Conservation (phyloP, 305 asterid genomes). For the Solanum aculeatissimum region DNA sequence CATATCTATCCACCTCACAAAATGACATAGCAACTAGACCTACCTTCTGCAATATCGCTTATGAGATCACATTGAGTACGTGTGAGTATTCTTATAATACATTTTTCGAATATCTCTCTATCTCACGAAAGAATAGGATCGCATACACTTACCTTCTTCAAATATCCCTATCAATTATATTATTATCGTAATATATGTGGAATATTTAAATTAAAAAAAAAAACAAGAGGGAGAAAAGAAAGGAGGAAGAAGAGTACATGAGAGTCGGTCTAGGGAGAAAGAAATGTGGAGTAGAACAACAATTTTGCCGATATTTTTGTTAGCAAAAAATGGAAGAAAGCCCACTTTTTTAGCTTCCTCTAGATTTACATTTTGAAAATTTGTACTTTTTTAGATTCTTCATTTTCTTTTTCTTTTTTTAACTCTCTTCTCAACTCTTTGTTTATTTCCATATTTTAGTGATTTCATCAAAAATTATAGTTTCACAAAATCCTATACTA, state of each 20-base stretch:
- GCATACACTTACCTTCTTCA: too few relatives aligned
- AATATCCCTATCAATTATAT: too few relatives aligned
- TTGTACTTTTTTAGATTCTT: background rate
- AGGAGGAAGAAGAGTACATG: conserved; percentile 6
- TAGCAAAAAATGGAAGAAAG: conserved; percentile 8
- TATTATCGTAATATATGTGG: too few relatives aligned
- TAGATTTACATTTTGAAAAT: background rate
- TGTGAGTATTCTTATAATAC: too few relatives aligned
- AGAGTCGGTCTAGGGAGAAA: conserved; percentile 25
- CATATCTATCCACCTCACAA: too few relatives aligned
- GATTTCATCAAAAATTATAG: background rate
- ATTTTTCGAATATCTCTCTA: too few relatives aligned
- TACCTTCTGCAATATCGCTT: too few relatives aligned
- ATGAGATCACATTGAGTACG: too few relatives aligned
- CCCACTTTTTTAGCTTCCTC: background rate
- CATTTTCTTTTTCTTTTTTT: background rate
- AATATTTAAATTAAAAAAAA: too few relatives aligned
- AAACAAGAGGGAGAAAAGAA: background rate
- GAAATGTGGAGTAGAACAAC: conserved; percentile 19
- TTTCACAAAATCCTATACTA: conserved; percentile 1
- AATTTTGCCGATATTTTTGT: conserved; percentile 17
- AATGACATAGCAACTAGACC: too few relatives aligned
- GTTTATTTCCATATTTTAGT: background rate
- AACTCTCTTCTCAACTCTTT: background rate
- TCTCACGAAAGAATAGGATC: too few relatives aligned